Evolutionary conservation across 2,329 filamentous ascomycete species (phyloP).

Genomic region (Pseudocercospora fuligena): DNA sequence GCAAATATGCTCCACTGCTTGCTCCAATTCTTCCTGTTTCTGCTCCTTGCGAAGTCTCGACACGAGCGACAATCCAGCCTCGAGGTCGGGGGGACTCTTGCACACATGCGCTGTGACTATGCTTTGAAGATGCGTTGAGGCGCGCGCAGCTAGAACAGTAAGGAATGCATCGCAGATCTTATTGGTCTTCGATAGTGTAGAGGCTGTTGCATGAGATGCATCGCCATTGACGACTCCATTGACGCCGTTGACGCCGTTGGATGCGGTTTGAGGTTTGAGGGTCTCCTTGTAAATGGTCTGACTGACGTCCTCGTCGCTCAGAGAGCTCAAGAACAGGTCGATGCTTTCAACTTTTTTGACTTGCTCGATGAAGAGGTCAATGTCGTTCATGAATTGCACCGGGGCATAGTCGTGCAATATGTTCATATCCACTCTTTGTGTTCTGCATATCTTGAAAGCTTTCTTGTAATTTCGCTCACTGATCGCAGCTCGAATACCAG

Average conservation of each 20-base stretch:
- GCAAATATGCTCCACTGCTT: conserved; percentile 94
- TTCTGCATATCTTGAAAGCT: conserved; percentile 86
- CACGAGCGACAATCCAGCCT: conserved; percentile 80
- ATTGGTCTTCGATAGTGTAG: conserved; percentile 73
- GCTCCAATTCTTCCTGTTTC: conserved; percentile 76
- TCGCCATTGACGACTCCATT: conserved; percentile 22
- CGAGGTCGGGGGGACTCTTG: conserved; percentile 87
- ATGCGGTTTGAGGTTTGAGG: conserved; percentile 51
- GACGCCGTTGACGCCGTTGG: conserved; percentile 2
- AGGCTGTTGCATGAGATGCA: background rate
- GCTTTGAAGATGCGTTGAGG: conserved; percentile 76
- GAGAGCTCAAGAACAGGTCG: conserved; percentile 74
- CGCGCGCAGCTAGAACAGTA: conserved; percentile 64
- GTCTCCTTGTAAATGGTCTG: conserved; percentile 94
- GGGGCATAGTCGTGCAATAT: conserved; percentile 94
- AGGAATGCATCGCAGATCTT: conserved; percentile 85
- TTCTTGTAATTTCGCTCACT: conserved; percentile 78
- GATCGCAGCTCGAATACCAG: conserved; percentile 82
- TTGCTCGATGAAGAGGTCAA: conserved; percentile 80
- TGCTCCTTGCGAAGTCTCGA: conserved; percentile 67
- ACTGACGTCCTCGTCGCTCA: conserved; percentile 81
- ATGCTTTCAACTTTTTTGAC: conserved; percentile 80
- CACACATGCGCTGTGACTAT: conserved; percentile 93
- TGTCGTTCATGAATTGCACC: conserved; percentile 77
- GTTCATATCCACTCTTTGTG: conserved; percentile 96